Conservation (phyloP, 1,284 basidiomycete genomes). For the Paramarasmius palmivorus region DNA sequence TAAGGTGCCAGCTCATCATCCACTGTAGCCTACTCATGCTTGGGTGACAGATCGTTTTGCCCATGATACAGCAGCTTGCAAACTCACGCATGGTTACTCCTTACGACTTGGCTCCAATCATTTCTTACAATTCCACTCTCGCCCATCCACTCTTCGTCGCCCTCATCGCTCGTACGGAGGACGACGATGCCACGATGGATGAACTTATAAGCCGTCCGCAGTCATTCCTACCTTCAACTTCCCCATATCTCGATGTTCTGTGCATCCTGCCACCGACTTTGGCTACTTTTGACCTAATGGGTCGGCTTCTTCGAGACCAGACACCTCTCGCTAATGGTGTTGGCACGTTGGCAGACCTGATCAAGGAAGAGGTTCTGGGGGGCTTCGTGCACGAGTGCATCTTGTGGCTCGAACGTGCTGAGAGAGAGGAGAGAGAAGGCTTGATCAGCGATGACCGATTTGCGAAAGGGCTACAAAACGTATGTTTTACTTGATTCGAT, state of each 20-base stretch:
- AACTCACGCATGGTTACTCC: slow-evolving; percentile 60
- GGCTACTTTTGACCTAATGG: slow-evolving; percentile 72
- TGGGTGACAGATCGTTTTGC: slow-evolving; percentile 44
- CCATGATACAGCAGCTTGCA: slow-evolving; percentile 45
- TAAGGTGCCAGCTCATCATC: slow-evolving; percentile 22
- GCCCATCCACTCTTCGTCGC: slow-evolving; percentile 64
- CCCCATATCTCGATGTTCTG: slow-evolving; percentile 58
- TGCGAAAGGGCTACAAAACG: slow-evolving; percentile 66
- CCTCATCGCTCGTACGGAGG: slow-evolving; percentile 40
- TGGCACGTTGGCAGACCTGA: slow-evolving; percentile 62
- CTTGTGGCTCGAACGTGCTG: slow-evolving; percentile 65
- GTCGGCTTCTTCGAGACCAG: slow-evolving; percentile 61
- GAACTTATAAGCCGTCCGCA: background rate
- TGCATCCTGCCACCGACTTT: slow-evolving; percentile 63
- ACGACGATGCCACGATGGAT: too few relatives aligned
- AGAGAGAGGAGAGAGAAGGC: slow-evolving; percentile 64
- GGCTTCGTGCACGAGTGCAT: slow-evolving; percentile 67
- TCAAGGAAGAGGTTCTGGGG: slow-evolving; percentile 63
- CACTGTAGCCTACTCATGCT: slow-evolving; percentile 5
- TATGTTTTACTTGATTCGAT: slow-evolving; percentile 36
- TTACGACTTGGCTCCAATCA: slow-evolving; percentile 62
- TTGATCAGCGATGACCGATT: slow-evolving; percentile 69
- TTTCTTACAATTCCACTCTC: slow-evolving; percentile 66
- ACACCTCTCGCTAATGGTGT: slow-evolving; percentile 43
- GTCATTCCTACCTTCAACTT: slow-evolving; percentile 33